These are phyloP conservation scores for Boletus pseudo-olivaceus DNA, from an alignment of 768 basidiomycete species.

Conservation along the genomic window DNA sequence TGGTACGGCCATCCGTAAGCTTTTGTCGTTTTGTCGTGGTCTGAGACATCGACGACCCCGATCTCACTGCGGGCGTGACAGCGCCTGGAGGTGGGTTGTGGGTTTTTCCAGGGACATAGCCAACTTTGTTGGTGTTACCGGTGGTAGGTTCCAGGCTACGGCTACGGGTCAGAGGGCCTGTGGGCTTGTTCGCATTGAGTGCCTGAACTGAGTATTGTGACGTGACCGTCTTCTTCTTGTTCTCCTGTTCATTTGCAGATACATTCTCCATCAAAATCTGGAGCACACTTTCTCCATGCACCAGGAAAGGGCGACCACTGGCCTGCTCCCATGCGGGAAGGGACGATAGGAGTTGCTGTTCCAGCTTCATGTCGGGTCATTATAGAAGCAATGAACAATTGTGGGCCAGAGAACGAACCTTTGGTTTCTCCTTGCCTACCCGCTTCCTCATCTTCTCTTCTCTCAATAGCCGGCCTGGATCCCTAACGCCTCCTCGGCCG, in stretches of 20 bases:
- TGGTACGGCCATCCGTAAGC: conserved; percentile 39
- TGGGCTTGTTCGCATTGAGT: conserved; percentile 19
- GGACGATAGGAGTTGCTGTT: conserved; percentile 74
- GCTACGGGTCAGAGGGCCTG: conserved; percentile 21
- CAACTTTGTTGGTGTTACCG: conserved; percentile 11
- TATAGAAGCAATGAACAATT: neutral
- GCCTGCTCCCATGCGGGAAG: conserved; percentile 88
- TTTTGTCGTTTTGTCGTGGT: conserved; percentile 61
- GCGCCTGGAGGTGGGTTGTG: conserved; percentile 28
- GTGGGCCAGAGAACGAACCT: conserved; percentile 43
- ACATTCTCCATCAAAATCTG: conserved; percentile 72
- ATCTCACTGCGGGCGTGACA: conserved; percentile 63
- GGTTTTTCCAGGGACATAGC: conserved; percentile 31
- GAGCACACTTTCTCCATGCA: conserved; percentile 79
- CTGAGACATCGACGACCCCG: conserved; percentile 39
- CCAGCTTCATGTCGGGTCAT: conserved; percentile 62
- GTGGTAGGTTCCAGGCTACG: conserved; percentile 26
- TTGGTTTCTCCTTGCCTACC: conserved; percentile 88
- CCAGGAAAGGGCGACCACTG: conserved; percentile 70
- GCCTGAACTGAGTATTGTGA: conserved; percentile 33
- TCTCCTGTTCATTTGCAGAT: conserved; percentile 77
- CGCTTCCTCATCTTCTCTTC: conserved; percentile 98
- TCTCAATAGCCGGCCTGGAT: conserved; percentile 80
- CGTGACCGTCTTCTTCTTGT: conserved; percentile 50
- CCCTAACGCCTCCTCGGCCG: conserved; percentile 68